phyloP scores from a whole-genome alignment of 306 rosid genomes.

The Sechiopsis laciniata region DNA sequence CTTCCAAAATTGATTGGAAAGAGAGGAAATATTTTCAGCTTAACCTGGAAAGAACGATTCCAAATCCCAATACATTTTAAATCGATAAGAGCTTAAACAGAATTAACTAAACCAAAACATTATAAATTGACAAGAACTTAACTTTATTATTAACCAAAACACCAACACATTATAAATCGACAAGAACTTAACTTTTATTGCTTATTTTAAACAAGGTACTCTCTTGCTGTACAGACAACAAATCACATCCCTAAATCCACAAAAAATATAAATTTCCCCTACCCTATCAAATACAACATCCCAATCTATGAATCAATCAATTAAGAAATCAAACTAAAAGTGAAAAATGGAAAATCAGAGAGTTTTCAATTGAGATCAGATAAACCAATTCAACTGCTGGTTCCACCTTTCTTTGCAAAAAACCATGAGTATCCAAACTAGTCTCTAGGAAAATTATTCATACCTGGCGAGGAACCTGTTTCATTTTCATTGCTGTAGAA shows the following conservation, averaged over 20 bases:
- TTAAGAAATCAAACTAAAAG: background rate
- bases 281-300: background rate
- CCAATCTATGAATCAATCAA: constrained; percentile 6
- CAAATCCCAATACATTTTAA: too few relatives aligned
- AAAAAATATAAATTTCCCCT: background rate
- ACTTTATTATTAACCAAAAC: background rate
- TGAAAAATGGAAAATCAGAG: constrained; percentile 2
- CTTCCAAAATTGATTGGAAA: background rate
- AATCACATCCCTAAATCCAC: constrained; percentile 9
- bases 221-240: constrained; percentile 19
- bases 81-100: background rate
- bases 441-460: constrained; percentile 35
- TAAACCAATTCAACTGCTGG: background rate
- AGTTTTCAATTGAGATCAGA: constrained; percentile 4
- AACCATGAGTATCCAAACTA: background rate
- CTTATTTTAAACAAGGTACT: constrained; percentile 13
- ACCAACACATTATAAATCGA: background rate
- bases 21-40: background rate
- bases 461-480: constrained; percentile 62
- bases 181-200: constrained; percentile 2
- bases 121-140: background rate
- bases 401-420: background rate
- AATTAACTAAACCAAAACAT: background rate
- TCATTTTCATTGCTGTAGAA: constrained; percentile 73
- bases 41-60: background rate